Evolutionary conservation across 106 monocot species (phyloP).

Genomic region (Allium sativum): DNA sequence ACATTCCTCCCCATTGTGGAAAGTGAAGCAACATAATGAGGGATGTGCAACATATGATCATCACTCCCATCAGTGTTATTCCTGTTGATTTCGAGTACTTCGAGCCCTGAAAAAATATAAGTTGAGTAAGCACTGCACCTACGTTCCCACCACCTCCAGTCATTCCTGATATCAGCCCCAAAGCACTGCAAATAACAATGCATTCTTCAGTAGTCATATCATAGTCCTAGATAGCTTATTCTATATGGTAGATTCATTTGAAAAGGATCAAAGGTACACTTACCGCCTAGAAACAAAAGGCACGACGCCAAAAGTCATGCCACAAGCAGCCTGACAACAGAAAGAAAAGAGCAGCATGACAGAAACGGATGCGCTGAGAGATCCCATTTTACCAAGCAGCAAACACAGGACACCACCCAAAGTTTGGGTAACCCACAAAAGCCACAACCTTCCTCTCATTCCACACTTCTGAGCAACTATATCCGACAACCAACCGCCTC

Average conservation of each 20-base stretch:
- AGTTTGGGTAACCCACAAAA: slow-evolving; percentile 63
- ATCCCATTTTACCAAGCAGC: slow-evolving; percentile 28
- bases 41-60: slow-evolving; percentile 26
- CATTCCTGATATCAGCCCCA: slow-evolving; percentile 69
- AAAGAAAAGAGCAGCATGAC: slow-evolving; percentile 83
- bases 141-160: slow-evolving; percentile 74
- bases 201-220: no score
- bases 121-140: slow-evolving; percentile 59
- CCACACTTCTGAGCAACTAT: slow-evolving; percentile 32
- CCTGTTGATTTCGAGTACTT: slow-evolving; percentile 46
- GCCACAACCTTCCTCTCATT: slow-evolving; percentile 93
- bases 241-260: no score
- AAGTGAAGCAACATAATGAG: slow-evolving; percentile 17
- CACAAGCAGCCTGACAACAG: slow-evolving; percentile 80
- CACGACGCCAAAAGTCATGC: slow-evolving; percentile 74
- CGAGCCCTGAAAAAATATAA: slow-evolving; percentile 62
- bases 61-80: slow-evolving; percentile 65
- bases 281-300: slow-evolving; percentile 75
- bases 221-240: no score
- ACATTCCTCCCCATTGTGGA: slow-evolving; percentile 49
- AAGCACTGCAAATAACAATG: slow-evolving; percentile 21
- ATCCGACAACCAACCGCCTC: slow-evolving; percentile 68
- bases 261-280: no score
- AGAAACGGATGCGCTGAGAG: slow-evolving; percentile 26
- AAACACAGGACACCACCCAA: slow-evolving; percentile 63